Conservation (phyloP, 148 eudicot species). For the Camellia sinensis region DNA sequence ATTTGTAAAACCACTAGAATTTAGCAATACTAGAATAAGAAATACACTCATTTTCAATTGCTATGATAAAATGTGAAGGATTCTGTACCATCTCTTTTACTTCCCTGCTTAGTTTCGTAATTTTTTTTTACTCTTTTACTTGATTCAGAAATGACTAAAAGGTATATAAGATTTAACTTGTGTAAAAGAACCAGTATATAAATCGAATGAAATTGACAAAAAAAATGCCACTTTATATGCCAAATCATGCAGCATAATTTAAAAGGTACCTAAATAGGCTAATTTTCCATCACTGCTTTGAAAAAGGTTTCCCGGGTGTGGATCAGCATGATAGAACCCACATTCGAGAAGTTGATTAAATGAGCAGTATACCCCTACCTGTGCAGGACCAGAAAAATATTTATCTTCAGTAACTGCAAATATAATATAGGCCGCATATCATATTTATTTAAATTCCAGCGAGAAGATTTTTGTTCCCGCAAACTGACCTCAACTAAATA, state of each 20-base stretch:
- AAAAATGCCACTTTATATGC: not conserved
- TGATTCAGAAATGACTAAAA: not conserved
- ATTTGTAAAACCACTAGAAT: not conserved
- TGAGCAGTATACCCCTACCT: constrained; percentile 98
- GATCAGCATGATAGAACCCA: constrained; percentile 99
- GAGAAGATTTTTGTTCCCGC: constrained; percentile 4
- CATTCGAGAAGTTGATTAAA: constrained; percentile 92
- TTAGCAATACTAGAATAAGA: not conserved
- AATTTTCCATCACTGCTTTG: constrained; percentile 89
- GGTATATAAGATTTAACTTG: not conserved
- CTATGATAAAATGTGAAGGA: not conserved
- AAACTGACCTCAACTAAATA: constrained; percentile 74
- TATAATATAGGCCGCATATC: not conserved
- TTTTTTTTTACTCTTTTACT: not conserved
- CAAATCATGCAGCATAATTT: not conserved
- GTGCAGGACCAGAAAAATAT: constrained; percentile 20
- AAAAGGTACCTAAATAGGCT: constrained; percentile 79
- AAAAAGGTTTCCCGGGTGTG: constrained; percentile 96
- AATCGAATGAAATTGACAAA: not conserved
- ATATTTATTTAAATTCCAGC: not conserved
- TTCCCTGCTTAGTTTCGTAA: not conserved
- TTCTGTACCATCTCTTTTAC: not conserved
- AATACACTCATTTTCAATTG: not conserved
- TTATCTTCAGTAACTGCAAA: not conserved
- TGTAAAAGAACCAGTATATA: not conserved